Evolutionary conservation across 2,329 filamentous ascomycete genomes (phyloP), one percentile per base, ranked within the genome.

Genomic region (Penicillium paneum): DNA sequence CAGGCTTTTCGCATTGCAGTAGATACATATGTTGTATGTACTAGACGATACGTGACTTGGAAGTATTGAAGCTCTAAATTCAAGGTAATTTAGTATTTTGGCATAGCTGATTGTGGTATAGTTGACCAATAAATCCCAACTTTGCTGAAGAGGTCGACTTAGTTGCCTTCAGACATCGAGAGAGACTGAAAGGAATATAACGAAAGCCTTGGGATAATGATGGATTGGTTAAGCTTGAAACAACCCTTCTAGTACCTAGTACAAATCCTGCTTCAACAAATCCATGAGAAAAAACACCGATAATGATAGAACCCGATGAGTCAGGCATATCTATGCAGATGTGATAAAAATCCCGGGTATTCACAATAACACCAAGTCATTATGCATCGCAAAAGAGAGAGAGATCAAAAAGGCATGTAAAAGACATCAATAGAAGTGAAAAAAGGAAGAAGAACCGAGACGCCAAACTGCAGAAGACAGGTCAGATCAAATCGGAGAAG

Each of bases 291-390:
- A 26, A 42, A 39, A 39, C 45, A 48, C 45, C 26, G 24, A 42
- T 35, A n/a, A 32, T 21, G 11, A 45, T 34, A 32, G 34, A 47
- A 26, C 13, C 31, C 15, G 26, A 51, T 36, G 32, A 35, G 17
- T 43, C 51, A 49, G 39, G 28, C 10, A 38, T 29, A 32, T 50
- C 46, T 34, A 54, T 50, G 40, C 21, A 53, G 24, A 53, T 44
- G 39, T 49, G 46, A 43, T 34, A 41, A 44, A 39, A 44, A 32
- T 26, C 39, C 53, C 17, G 49, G 53, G 49, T 52, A 56, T 56
- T 47, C 49, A 56, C 49, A 26, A 32, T 34, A 50, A 52, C 48
- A 45, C 49, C 54, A 48, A 52, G 24, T 39, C 42, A 53, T 53
- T 40, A 52, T 52, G 43, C 43, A 52, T 41, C 40, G 40, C 47